A percentile compares a stretch with the other conserved stretches of the same genome.
phyloP scores from a whole-genome alignment of 2,329 filamentous ascomycete genomes.

The Scorias spongiosa region DNA sequence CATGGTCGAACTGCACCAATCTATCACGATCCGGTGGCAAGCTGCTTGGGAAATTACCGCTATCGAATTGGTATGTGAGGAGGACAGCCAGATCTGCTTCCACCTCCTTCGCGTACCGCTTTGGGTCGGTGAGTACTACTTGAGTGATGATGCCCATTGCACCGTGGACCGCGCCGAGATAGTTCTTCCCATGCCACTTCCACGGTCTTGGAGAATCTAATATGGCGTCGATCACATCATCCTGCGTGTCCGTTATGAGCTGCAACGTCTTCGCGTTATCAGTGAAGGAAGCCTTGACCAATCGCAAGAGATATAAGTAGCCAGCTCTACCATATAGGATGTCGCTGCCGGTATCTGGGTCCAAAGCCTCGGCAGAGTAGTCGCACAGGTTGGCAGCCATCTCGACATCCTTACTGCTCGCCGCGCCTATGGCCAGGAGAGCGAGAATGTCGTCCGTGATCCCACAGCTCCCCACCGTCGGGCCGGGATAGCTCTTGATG shows the following conservation, averaged over 20 bases:
- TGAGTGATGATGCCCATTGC: constrained; percentile 58
- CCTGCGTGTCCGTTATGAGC: constrained; percentile 37
- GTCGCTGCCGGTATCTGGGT: constrained; percentile 40
- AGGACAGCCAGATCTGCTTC: constrained; percentile 39
- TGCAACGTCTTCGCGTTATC: constrained; percentile 36
- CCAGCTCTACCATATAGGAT: constrained; percentile 54
- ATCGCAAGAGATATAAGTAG: constrained; percentile 50
- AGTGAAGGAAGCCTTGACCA: constrained; percentile 43
- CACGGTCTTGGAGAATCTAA: constrained; percentile 41
- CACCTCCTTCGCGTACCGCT: constrained; percentile 38
- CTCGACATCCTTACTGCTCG: constrained; percentile 33
- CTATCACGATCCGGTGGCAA: constrained; percentile 33
- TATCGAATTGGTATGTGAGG: constrained; percentile 43
- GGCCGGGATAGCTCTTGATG: constrained; percentile 34
- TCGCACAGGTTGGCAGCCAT: constrained; percentile 36
- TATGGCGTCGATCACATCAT: constrained; percentile 44
- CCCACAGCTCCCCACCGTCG: constrained; percentile 31
- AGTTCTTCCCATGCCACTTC: constrained; percentile 48
- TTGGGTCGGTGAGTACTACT: constrained; percentile 43
- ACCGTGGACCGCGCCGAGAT: constrained; percentile 53
- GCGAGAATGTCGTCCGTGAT: constrained; percentile 36
- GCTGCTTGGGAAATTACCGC: constrained; percentile 49
- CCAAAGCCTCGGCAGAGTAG: constrained; percentile 32
- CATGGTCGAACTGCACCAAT: constrained; percentile 53
- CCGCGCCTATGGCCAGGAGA: constrained; percentile 34